Percentiles rank a stretch among this genome's conserved stretches.
Conservation (phyloP, 2,329 filamentous ascomycete species). For the Monosporascus sp. region DNA sequence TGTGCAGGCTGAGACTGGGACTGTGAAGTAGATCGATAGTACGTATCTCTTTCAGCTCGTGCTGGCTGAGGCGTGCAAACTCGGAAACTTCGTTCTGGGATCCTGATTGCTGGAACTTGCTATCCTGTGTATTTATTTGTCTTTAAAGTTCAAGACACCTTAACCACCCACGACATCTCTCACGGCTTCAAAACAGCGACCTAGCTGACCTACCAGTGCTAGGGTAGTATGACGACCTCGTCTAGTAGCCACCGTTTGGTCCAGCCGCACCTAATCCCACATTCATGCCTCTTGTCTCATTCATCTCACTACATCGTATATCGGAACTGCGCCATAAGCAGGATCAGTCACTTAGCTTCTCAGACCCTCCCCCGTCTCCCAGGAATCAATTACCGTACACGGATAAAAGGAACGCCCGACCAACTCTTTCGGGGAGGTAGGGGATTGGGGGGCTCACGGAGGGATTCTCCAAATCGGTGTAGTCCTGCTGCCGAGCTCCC, state of each 20-base stretch:
- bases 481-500: conserved; percentile 29
- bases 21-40: too few relatives aligned
- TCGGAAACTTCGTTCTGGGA: too few relatives aligned
- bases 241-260: too few relatives aligned
- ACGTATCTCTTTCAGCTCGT: too few relatives aligned
- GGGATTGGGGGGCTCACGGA: conserved; percentile 23
- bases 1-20: too few relatives aligned
- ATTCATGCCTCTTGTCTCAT: too few relatives aligned
- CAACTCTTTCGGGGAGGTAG: background rate
- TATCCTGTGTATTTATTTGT: too few relatives aligned
- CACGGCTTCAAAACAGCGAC: background rate
- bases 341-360: background rate
- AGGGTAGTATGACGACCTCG: too few relatives aligned
- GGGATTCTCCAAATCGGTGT: conserved; percentile 32
- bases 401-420: background rate
- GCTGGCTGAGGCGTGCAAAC: too few relatives aligned
- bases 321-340: conserved; percentile 12
- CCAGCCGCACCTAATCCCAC: too few relatives aligned
- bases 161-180: background rate
- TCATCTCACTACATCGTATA: conserved; percentile 16
- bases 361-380: background rate
- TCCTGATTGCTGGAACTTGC: too few relatives aligned
- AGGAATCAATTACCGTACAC: background rate
- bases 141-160: background rate
- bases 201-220: background rate